Evolutionary conservation across 129 eudicot genomes (phyloP).

Genomic region (Daucus carota): DH1_v3.0 NC_030385.2:3792501-3793000

Average conservation of each 20-base stretch:
- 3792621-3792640: slow-evolving; percentile 88
- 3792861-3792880: slow-evolving; percentile 83
- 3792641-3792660: slow-evolving; percentile 66
- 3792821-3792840: slow-evolving; percentile 84
- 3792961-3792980: slow-evolving; percentile 65
- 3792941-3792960: slow-evolving; percentile 80
- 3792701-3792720: not conserved
- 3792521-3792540: slow-evolving; percentile 69
- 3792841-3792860: slow-evolving; percentile 74
- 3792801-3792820: slow-evolving; percentile 84
- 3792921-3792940: slow-evolving; percentile 78
- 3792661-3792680: slow-evolving; percentile 69
- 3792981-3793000: slow-evolving; percentile 87
- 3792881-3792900: slow-evolving; percentile 88
- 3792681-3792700: not conserved
- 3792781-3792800: slow-evolving; percentile 59
- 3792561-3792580: slow-evolving; percentile 79
- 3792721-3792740: not conserved
- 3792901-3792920: slow-evolving; percentile 74
- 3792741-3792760: not conserved
- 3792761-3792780: not conserved
- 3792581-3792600: slow-evolving; percentile 70
- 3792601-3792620: slow-evolving; percentile 69
- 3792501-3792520: slow-evolving; percentile 76
- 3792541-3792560: slow-evolving; percentile 68